Evolutionary conservation across 2,329 filamentous ascomycete species (phyloP), one percentile per base, ranked within the genome.

Genomic region (Diaporthe australafricana): DNA sequence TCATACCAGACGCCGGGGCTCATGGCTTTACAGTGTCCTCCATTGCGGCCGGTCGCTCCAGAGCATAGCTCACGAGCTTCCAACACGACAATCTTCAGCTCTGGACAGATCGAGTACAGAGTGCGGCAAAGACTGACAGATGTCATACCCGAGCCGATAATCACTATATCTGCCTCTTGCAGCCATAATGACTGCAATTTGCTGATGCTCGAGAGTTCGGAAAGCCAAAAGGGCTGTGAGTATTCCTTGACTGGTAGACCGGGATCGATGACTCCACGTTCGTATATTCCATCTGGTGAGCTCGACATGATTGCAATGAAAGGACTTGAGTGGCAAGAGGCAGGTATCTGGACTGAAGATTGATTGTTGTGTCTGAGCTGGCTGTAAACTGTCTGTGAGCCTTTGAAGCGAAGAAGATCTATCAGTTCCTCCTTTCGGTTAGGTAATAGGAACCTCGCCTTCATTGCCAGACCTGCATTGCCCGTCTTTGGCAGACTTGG

Each of bases 1-100:
- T 55, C 52, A 27, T 55, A 35, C 52, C 52, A 55, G 52, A 55
- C 52, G 6, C 50, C 50, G 17, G 50, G 25, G 50, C 50, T 53
- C 50, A 53, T 53, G 16, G 50, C 27, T 20, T 53, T 53, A 27
- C 27, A 35, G 16, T 32, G 52, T 7, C 52, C 27, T 1, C 52
- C 30, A 35, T 55, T 55, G 30, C 52, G 52, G 8, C 52, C 52
- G 8, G 30, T 55, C 12, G 52, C 52, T 35, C 52, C 52, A 35
- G 52, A 55, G 52, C 52, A 55, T 55, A 55, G 17, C 12, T 32
- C 52, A n/a, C 52, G 52, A 55, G 50, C 50, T 53, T 53, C 50
- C 50, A 53, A 4, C 14, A 53, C 50, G 6, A 53, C 50, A 8
- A 53, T 62, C 17, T 30, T 53, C 16, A 53, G 25, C 25, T 53